These are phyloP conservation scores for Anisodus acutangulus DNA, from an alignment of 257 asterid species.

Conservation along the genomic window DNA sequence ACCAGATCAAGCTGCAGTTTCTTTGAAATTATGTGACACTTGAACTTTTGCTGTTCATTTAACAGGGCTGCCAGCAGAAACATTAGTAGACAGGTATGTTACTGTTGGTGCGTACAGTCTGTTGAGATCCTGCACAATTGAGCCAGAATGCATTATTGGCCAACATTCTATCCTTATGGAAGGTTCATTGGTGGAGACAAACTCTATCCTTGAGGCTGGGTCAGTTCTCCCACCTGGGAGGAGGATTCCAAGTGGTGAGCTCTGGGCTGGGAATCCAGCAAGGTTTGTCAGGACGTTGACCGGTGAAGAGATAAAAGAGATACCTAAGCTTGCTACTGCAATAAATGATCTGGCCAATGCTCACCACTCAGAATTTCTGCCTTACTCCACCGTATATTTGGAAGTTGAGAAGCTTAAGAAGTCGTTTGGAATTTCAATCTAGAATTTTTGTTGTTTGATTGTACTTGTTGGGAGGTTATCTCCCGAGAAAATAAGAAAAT, in stretches of 20 bases:
- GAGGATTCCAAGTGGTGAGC: constrained; percentile 93
- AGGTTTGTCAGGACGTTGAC: constrained; percentile 82
- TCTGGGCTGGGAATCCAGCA: constrained; percentile 98
- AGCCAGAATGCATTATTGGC: constrained; percentile 96
- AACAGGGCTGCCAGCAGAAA: constrained; percentile 93
- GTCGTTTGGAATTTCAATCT: constrained; percentile 74
- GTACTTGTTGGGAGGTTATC: background rate
- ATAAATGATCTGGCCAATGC: constrained; percentile 77
- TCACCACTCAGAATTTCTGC: constrained; percentile 77
- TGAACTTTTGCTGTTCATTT: background rate
- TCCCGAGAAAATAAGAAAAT: constrained; percentile 16
- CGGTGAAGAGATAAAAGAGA: constrained; percentile 85
- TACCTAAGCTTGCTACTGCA: constrained; percentile 87
- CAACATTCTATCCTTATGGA: constrained; percentile 95
- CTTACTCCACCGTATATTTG: constrained; percentile 87
- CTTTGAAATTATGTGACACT: background rate
- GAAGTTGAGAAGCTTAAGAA: constrained; percentile 95
- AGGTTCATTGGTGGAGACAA: constrained; percentile 88
- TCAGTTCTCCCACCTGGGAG: constrained; percentile 95
- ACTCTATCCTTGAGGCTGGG: constrained; percentile 94
- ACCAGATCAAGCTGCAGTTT: background rate
- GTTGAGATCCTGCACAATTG: constrained; percentile 85
- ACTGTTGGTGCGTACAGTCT: constrained; percentile 89
- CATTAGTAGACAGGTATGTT: constrained; percentile 78
- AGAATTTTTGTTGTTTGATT: constrained; percentile 30